phyloP scores from a whole-genome alignment of 2,329 filamentous ascomycete species.

The Fusarium continuum region DNA sequence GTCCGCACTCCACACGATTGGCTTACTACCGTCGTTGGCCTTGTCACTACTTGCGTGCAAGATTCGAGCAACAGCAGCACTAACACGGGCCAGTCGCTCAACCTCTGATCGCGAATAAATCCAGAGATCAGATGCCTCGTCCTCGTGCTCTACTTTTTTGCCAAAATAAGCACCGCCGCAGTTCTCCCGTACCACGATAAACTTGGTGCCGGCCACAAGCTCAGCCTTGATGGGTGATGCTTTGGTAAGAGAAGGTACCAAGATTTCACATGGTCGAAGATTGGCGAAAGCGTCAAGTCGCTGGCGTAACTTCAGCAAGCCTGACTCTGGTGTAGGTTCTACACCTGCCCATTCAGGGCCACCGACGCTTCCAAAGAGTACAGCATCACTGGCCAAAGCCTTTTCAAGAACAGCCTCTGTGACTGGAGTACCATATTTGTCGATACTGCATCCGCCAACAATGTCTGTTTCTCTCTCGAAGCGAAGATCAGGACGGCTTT shows the following conservation, averaged over 20 bases:
- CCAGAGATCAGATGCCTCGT: slow-evolving; percentile 59
- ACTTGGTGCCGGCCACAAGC: slow-evolving; percentile 56
- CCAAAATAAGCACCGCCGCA: slow-evolving; percentile 62
- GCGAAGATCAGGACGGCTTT: slow-evolving; percentile 42
- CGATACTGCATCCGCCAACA: slow-evolving; percentile 52
- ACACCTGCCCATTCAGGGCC: slow-evolving; percentile 56
- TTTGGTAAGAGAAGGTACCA: slow-evolving; percentile 52
- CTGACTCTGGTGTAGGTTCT: slow-evolving; percentile 56
- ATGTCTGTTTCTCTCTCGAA: slow-evolving; percentile 45
- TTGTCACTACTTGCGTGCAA: slow-evolving; percentile 38
- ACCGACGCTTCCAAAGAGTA: slow-evolving; percentile 59
- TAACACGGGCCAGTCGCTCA: slow-evolving; percentile 57
- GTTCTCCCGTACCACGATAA: slow-evolving; percentile 61
- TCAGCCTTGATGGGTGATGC: slow-evolving; percentile 56
- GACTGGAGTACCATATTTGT: slow-evolving; percentile 55
- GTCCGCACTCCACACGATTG: slow-evolving; percentile 58
- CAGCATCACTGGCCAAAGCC: slow-evolving; percentile 53
- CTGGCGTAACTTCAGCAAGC: slow-evolving; percentile 53
- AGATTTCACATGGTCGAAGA: slow-evolving; percentile 58
- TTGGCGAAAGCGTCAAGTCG: slow-evolving; percentile 60
- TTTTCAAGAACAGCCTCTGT: slow-evolving; percentile 55
- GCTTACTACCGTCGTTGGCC: slow-evolving; percentile 42
- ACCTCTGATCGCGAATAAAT: slow-evolving; percentile 56
- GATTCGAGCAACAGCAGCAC: slow-evolving; percentile 54
- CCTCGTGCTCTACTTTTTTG: slow-evolving; percentile 54